Percentiles rank a stretch among this genome's conserved stretches.
Conservation (phyloP, 108 stramenopile genomes). For the Nitzschia sp. region DNA sequence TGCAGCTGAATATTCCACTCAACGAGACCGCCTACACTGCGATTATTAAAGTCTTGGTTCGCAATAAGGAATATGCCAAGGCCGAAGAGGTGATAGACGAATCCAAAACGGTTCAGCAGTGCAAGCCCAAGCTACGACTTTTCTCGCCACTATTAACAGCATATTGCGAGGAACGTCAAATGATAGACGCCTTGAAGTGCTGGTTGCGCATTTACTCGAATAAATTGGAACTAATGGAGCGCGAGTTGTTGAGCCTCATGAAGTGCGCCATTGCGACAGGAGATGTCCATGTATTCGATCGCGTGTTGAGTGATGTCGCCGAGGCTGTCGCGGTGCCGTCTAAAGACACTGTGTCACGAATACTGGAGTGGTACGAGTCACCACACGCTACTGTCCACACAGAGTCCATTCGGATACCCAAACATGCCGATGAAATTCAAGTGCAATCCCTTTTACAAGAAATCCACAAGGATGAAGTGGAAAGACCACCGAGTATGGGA, state of each 20-base stretch:
- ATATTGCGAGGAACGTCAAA: conserved; percentile 53
- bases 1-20: conserved; percentile 56
- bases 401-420: background rate
- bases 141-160: conserved; percentile 64
- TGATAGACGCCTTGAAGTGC: conserved; percentile 44
- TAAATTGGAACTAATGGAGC: conserved; percentile 52
- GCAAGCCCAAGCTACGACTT: conserved; percentile 75
- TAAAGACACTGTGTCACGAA: conserved; percentile 46
- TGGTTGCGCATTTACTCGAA: conserved; percentile 54
- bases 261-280: conserved; percentile 51
- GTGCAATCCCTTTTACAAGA: conserved; percentile 14
- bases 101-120: conserved; percentile 65
- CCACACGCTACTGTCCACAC: conserved; percentile 11
- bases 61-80: conserved; percentile 40
- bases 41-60: conserved; percentile 66
- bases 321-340: conserved; percentile 79
- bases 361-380: conserved; percentile 74
- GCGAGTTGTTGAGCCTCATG: conserved; percentile 63
- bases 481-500: conserved; percentile 34
- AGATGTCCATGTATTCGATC: conserved; percentile 53
- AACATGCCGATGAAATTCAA: conserved; percentile 5
- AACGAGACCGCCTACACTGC: conserved; percentile 84
- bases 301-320: conserved; percentile 70
- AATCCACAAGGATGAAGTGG: conserved; percentile 26
- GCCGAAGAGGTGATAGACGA: conserved; percentile 60